A percentile compares a stretch with the other conserved stretches of the same genome.
Evolutionary conservation across 208 protist species (phyloP).

Genomic region (Trypanosoma cruzi): DNA sequence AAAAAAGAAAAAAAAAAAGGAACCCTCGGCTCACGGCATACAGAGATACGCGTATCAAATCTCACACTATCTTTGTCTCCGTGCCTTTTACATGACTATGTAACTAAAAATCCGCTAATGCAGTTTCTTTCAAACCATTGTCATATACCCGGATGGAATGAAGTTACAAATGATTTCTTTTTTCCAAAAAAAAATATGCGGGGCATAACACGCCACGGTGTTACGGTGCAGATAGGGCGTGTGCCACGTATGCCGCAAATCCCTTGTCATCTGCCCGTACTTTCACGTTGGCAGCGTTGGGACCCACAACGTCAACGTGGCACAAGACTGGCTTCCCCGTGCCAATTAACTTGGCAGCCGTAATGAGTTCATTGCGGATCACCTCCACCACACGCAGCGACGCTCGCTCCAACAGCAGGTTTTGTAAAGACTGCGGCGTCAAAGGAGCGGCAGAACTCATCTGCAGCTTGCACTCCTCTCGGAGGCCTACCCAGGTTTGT

Average conservation of each 20-base stretch:
- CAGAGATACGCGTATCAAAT: not conserved
- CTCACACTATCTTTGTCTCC: not conserved
- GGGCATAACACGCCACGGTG: not conserved
- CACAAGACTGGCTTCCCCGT: conserved; percentile 28
- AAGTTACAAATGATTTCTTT: not conserved
- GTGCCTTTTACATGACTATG: not conserved
- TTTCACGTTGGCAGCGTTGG: conserved; percentile 25
- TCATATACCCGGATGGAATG: not conserved
- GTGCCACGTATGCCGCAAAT: conserved; percentile 26
- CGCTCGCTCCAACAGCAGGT: conserved; percentile 33
- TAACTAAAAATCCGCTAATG: not conserved
- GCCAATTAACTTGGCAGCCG: conserved; percentile 36
- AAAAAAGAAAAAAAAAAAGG: not conserved
- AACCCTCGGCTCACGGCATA: not conserved
- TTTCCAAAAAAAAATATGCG: not conserved
- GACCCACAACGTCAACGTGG: conserved; percentile 27
- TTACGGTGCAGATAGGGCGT: conserved; percentile 12
- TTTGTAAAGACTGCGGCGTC: conserved; percentile 29
- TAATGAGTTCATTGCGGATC: conserved; percentile 62
- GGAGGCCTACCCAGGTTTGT: conserved; percentile 29
- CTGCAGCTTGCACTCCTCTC: conserved; percentile 25
- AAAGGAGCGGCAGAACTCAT: conserved; percentile 13
- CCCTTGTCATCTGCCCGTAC: conserved; percentile 25
- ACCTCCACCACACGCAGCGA: conserved; percentile 60
- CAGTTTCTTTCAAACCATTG: not conserved